Evolutionary conservation across 2,329 filamentous ascomycete genomes (phyloP).

Genomic region (Chaetomiaceae sp.): DNA sequence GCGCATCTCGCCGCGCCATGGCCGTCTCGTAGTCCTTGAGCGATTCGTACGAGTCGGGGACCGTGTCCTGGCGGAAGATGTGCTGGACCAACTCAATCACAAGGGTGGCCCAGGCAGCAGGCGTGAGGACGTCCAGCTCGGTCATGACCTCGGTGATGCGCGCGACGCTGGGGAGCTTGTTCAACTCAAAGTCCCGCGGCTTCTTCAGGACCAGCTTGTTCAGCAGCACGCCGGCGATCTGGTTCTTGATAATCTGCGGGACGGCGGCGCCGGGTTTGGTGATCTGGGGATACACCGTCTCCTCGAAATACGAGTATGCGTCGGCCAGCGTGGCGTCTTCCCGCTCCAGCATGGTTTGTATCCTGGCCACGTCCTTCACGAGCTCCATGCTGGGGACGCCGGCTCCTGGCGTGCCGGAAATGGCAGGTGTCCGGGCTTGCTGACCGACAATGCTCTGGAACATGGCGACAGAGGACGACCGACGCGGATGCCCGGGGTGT

Average conservation of each 20-base stretch:
- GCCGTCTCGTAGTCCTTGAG: constrained; percentile 28
- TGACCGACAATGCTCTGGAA: constrained; percentile 23
- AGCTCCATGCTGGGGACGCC: constrained; percentile 21
- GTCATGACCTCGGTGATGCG: constrained; percentile 35
- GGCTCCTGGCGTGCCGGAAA: not conserved
- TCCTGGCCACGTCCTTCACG: constrained; percentile 28
- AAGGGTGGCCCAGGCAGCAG: constrained; percentile 32
- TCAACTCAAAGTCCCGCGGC: constrained; percentile 28
- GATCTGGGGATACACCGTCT: constrained; percentile 30
- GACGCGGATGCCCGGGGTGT: not conserved
- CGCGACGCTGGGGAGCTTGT: constrained; percentile 34
- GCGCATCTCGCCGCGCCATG: constrained; percentile 29
- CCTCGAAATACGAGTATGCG: constrained; percentile 33
- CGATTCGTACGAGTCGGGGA: constrained; percentile 25
- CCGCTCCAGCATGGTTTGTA: constrained; percentile 28
- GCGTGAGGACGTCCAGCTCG: constrained; percentile 33
- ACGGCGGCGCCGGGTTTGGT: constrained; percentile 22
- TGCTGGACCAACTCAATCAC: constrained; percentile 32
- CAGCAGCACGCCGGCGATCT: constrained; percentile 29
- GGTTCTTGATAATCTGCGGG: constrained; percentile 30
- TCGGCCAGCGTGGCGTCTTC: constrained; percentile 17
- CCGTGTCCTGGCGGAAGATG: constrained; percentile 29
- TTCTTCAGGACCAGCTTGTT: constrained; percentile 32
- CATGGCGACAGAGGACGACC: constrained; percentile 18
- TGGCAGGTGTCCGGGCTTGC: not conserved